Conservation (phyloP, 139 green algal genomes). For the Eudorina sp. region DNA sequence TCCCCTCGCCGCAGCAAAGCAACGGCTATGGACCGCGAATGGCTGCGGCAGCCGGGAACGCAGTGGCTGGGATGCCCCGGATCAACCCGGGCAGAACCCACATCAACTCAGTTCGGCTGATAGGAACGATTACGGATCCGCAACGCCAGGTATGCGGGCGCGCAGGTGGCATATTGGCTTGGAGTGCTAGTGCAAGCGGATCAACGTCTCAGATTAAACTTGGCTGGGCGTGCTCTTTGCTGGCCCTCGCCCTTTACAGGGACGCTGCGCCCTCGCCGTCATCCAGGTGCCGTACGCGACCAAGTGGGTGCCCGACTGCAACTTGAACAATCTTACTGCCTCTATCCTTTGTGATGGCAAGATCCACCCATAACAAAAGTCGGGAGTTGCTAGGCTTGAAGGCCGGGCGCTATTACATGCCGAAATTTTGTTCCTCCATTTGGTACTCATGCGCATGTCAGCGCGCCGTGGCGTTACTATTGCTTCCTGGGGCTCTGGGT, state of each 20-base stretch:
- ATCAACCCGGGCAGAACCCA: neutral
- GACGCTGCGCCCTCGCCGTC: neutral
- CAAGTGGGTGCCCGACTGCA: slow-evolving; percentile 28
- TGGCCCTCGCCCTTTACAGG: too few species aligned
- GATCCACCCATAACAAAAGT: too few species aligned
- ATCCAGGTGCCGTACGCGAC: slow-evolving; percentile 21
- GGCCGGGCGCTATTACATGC: too few species aligned
- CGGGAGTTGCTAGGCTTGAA: too few species aligned
- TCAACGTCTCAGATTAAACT: neutral
- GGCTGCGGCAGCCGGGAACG: neutral
- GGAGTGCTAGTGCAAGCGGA: neutral
- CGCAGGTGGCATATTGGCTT: too few species aligned
- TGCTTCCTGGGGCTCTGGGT: too few species aligned
- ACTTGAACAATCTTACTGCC: too few species aligned
- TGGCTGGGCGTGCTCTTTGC: neutral
- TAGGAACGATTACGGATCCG: neutral
- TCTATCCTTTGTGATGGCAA: too few species aligned
- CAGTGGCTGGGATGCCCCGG: neutral
- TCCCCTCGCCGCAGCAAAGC: neutral
- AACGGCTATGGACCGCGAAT: neutral
- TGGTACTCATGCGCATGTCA: too few species aligned
- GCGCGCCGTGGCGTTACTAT: too few species aligned
- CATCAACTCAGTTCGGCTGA: slow-evolving; percentile 19
- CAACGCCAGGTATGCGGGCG: neutral
- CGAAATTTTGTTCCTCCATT: too few species aligned